These are phyloP conservation scores for Sporothrix pallida DNA, from an alignment of 2,329 filamentous ascomycete species.

Conservation along the genomic window DNA sequence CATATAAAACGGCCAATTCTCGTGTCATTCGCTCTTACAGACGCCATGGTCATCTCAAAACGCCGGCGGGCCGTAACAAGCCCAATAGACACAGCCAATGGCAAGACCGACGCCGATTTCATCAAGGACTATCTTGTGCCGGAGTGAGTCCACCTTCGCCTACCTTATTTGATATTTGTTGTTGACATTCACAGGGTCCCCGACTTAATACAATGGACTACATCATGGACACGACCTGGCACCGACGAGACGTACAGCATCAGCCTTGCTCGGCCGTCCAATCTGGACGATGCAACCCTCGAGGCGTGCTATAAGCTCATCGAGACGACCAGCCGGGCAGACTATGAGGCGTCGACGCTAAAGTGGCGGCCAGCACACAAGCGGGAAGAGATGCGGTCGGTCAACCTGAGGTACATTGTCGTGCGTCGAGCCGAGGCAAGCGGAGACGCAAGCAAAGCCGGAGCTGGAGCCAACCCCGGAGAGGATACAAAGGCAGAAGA, in stretches of 20 bases:
- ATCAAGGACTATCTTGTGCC: constrained; percentile 54
- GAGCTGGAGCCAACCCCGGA: not conserved
- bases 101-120: constrained; percentile 56
- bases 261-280: constrained; percentile 49
- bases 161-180: not conserved
- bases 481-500: not conserved
- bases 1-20: no score
- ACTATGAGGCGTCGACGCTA: constrained; percentile 66
- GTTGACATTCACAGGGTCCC: constrained; percentile 24
- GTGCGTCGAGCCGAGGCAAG: constrained; percentile 45
- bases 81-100: constrained; percentile 57
- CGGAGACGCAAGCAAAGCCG: not conserved
- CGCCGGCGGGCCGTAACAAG: constrained; percentile 38
- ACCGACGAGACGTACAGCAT: constrained; percentile 52
- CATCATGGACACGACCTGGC: constrained; percentile 58
- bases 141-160: constrained; percentile 47
- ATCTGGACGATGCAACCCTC: constrained; percentile 54
- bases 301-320: constrained; percentile 63
- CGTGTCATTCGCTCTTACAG: not conserved
- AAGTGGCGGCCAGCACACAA: constrained; percentile 71
- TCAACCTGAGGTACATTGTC: constrained; percentile 71
- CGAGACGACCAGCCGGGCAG: constrained; percentile 65
- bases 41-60: constrained; percentile 33
- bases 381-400: constrained; percentile 69
- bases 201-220: constrained; percentile 39